These are phyloP conservation scores for Ganoderma multipileum DNA, from an alignment of 1,284 basidiomycete species.

Conservation along the genomic window DNA sequence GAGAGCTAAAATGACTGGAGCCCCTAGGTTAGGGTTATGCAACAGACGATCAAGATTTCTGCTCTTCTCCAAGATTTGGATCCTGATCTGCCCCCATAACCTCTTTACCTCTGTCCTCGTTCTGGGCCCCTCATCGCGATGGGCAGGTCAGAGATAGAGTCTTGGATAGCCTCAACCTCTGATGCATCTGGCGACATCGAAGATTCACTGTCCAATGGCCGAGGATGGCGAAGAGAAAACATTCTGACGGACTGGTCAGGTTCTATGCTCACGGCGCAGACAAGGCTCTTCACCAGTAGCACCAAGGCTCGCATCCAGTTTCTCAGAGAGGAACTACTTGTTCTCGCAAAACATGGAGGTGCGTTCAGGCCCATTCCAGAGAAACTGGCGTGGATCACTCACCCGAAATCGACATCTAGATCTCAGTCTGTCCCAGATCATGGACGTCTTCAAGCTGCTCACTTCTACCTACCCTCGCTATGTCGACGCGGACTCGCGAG, in stretches of 20 bases:
- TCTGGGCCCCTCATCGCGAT: constrained; percentile 31
- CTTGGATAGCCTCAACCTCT: constrained; percentile 46
- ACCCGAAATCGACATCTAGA: constrained; percentile 48
- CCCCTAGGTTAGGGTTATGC: constrained; percentile 1
- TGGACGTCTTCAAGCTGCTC: constrained; percentile 78
- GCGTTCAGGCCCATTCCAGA: constrained; percentile 30
- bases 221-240: constrained; percentile 58
- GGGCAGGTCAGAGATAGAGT: constrained; percentile 47
- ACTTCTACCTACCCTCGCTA: constrained; percentile 82
- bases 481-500: constrained; percentile 72
- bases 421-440: constrained; percentile 64
- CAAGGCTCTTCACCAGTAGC: constrained; percentile 54
- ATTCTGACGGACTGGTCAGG: constrained; percentile 60
- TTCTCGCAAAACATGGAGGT: constrained; percentile 68
- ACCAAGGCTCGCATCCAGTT: constrained; percentile 65
- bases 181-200: constrained; percentile 40
- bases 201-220: constrained; percentile 13
- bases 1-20: neutral
- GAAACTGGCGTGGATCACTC: constrained; percentile 1
- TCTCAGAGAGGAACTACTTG: constrained; percentile 64
- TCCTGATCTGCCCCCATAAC: neutral
- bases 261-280: constrained; percentile 61
- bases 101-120: neutral
- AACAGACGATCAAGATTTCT: neutral
- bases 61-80: neutral